Conservation (phyloP, 495 filamentous ascomycete genomes). For the Staphylotrichum tortipilum region DNA sequence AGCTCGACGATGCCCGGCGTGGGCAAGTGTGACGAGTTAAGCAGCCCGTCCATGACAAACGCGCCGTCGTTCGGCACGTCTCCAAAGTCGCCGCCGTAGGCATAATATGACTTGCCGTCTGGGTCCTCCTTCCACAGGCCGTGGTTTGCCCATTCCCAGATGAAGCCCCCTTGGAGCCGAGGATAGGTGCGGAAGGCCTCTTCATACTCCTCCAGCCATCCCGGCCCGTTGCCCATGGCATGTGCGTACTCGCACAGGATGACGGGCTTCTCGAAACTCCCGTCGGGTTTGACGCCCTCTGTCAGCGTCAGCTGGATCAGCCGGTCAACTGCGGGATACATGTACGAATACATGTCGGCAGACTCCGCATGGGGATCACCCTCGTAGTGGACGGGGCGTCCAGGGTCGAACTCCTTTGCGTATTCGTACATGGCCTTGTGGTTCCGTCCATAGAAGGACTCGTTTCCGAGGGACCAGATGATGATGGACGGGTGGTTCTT, state of each 20-base stretch:
- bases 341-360: conserved; percentile 57
- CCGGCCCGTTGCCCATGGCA: conserved; percentile 68
- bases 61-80: conserved; percentile 56
- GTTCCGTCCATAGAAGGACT: conserved; percentile 59
- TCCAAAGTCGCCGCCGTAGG: conserved; percentile 60
- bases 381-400: conserved; percentile 58
- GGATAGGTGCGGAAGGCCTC: conserved; percentile 49
- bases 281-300: conserved; percentile 24
- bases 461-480: conserved; percentile 65
- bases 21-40: conserved; percentile 48
- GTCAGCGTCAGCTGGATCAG: conserved; percentile 39
- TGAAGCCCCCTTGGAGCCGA: conserved; percentile 58
- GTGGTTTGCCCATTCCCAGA: conserved; percentile 71
- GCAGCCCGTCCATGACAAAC: conserved; percentile 61
- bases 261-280: conserved; percentile 45
- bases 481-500: conserved; percentile 58
- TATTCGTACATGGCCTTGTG: conserved; percentile 56
- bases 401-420: conserved; percentile 46
- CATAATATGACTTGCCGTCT: conserved; percentile 48
- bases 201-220: conserved; percentile 56
- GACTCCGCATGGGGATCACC: conserved; percentile 49
- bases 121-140: conserved; percentile 47
- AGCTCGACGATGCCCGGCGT: conserved; percentile 52
- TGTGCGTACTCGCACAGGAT: conserved; percentile 62
- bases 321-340: conserved; percentile 51